Evolutionary conservation across 169 alveolate genomes (phyloP).

Genomic region (Pseudocohnilembus persalinus): DNA sequence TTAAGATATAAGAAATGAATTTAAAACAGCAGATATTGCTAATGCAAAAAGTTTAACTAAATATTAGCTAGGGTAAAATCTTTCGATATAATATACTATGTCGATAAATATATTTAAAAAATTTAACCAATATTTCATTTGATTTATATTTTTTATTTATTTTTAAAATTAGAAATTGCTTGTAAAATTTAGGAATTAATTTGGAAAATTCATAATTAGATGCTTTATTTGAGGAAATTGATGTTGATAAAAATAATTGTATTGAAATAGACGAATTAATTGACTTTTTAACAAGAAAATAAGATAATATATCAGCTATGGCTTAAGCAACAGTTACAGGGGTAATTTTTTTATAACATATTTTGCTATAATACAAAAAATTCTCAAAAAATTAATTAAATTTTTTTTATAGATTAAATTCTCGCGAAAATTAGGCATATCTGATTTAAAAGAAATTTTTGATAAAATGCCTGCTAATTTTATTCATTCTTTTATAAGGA

Average conservation of each 20-base stretch:
- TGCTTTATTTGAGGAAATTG: conserved; percentile 12
- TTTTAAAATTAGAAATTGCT: not conserved
- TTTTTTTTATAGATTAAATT: not conserved
- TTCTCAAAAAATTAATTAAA: no score
- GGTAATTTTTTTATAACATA: conserved; percentile 1
- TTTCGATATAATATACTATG: no score
- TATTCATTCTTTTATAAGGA: not conserved
- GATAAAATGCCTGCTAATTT: not conserved
- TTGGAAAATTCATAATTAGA: not conserved
- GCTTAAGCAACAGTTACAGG: conserved; percentile 10
- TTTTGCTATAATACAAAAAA: no score
- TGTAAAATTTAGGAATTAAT: conserved; percentile 1
- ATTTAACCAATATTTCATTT: no score
- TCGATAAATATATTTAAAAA: no score
- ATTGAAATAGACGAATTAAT: conserved; percentile 22
- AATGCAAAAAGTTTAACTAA: conserved; percentile 12
- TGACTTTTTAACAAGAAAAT: conserved; percentile 6
- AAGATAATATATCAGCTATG: not conserved
- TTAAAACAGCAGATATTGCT: conserved; percentile 8
- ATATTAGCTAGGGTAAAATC: not conserved
- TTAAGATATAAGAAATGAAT: conserved; percentile 11
- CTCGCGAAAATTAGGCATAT: not conserved
- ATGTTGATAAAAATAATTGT: conserved; percentile 8
- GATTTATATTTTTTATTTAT: no score
- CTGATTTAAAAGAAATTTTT: not conserved